Conservation (phyloP, 192 early-diverging fungal species). For the Jimgerdemannia flammicorona region DNA sequence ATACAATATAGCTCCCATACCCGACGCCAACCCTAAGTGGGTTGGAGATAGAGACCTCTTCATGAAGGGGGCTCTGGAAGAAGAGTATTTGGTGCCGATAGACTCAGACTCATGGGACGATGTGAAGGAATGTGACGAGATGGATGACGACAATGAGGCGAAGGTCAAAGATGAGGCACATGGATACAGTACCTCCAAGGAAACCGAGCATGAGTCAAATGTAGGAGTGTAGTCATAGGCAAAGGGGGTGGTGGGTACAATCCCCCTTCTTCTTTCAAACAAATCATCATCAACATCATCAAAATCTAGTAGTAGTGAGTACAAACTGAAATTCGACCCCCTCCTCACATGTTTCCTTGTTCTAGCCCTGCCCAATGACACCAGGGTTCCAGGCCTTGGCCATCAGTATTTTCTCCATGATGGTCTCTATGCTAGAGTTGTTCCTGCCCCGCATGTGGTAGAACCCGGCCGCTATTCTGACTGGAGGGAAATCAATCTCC, state of each 20-base stretch:
- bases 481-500: background rate
- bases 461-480: background rate
- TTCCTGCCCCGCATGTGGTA: background rate
- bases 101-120: background rate
- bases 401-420: background rate
- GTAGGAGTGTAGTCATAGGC: background rate
- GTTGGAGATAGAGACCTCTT: slow-evolving; percentile 35
- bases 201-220: background rate
- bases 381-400: background rate
- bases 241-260: background rate
- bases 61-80: slow-evolving; percentile 18
- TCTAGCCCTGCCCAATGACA: background rate
- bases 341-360: background rate
- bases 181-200: background rate
- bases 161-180: background rate
- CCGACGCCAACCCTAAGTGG: slow-evolving; percentile 35
- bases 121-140: background rate
- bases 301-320: background rate
- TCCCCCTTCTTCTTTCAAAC: background rate
- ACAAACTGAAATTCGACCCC: background rate
- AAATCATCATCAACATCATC: background rate
- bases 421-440: background rate
- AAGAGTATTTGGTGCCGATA: background rate
- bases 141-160: background rate
- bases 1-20: slow-evolving; percentile 40